These are phyloP conservation scores for Globisporangium uncinulatum DNA, from an alignment of 352 stramenopile genomes.

Conservation along the genomic window DNA sequence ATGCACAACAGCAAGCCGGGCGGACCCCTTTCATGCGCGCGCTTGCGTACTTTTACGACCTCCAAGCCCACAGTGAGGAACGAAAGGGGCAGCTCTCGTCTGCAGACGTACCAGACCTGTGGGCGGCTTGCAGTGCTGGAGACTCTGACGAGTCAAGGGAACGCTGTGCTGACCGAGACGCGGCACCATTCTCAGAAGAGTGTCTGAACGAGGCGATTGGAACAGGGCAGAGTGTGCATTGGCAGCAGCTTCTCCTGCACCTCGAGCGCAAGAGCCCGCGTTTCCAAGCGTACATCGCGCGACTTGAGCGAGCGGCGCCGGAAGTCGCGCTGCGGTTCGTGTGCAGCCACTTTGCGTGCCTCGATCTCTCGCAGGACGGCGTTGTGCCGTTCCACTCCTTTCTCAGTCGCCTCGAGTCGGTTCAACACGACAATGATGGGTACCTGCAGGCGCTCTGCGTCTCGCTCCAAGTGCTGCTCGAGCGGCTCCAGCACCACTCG, in stretches of 20 bases:
- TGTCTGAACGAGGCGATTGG: conserved; percentile 15
- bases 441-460: conserved; percentile 23
- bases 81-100: conserved; percentile 6
- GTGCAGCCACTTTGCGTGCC: conserved; percentile 23
- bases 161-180: neutral
- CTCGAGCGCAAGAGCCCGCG: conserved; percentile 30
- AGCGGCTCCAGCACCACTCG: conserved; percentile 11
- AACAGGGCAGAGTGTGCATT: conserved; percentile 31
- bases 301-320: conserved; percentile 22
- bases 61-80: conserved; percentile 6
- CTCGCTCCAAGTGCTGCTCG: conserved; percentile 18
- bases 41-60: conserved; percentile 21
- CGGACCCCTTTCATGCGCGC: neutral
- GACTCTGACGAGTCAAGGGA: neutral
- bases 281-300: conserved; percentile 30
- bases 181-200: conserved; percentile 4
- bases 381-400: conserved; percentile 37
- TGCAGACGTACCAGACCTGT: conserved; percentile 2
- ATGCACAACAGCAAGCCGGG: neutral
- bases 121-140: neutral
- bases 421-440: conserved; percentile 7
- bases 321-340: conserved; percentile 17
- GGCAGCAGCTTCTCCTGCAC: conserved; percentile 51
- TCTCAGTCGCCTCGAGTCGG: conserved; percentile 21
- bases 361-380: conserved; percentile 39